Evolutionary conservation across 1,284 basidiomycete species (phyloP), one percentile per base, ranked within the genome.

Genomic region (Golubevia pallescens): DNA sequence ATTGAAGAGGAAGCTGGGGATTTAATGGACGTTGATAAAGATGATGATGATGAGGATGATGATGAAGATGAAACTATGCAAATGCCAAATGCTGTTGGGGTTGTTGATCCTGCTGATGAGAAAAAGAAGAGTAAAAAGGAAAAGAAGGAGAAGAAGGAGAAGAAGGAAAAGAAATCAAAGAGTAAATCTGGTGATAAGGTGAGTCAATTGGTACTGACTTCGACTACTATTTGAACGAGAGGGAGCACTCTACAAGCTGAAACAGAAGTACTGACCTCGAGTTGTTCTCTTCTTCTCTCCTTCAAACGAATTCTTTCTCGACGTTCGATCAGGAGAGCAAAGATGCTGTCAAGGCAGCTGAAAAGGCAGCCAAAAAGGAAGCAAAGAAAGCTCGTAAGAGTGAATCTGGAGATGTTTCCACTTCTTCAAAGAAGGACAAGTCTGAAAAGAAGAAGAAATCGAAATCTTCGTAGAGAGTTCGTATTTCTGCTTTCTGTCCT

Each of bases 1-100:
- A 91, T 97, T 60, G 91, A 90, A 52, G 84, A 92, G 54, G 92
- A 92, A 20, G 89, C 88, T 0, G 90, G 91, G 10, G 91, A 91
- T 21, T 58, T 89, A 89, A 90, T 91, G 8, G 91, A 91, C 5
- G 91, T 90, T 14, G 90, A 90, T 13, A 90, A 89, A 71, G 88
- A 89, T 70, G 88, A 88, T 62, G 89, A 87, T 16, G 81, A 87
- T 55, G 88, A 89, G 79, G 89, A 90, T 61, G 89, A 89, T 56
- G 88, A 87, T 53, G 87, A 87, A 76, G 88, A 88, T 38, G 90
- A 91, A 72, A 86, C 86, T 0, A 87, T 86, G 66, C 87, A 88
- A 10, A 87, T 87, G 24, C 84, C 92, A 57, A 71, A 63, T 0
- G 77, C 75, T 10, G 77, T 76, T 7, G 77, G 77, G 55, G 77